Conservation (phyloP, 257 asterid species). For the Jasminum sambac region DNA sequence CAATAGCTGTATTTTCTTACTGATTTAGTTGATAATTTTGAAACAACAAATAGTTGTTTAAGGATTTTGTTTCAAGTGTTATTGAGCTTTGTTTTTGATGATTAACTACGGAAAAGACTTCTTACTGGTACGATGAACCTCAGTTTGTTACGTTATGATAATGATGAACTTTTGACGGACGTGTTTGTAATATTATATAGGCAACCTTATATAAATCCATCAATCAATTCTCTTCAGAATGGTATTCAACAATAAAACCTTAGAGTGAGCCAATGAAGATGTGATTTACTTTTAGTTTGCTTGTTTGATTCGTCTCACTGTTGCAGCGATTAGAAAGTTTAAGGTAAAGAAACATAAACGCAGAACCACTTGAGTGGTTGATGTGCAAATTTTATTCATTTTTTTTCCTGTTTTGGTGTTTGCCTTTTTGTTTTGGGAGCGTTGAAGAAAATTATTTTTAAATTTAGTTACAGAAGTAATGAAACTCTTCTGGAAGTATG, state of each 20-base stretch:
- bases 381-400: not conserved
- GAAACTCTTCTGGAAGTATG: too few species aligned
- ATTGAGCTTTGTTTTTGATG: not conserved
- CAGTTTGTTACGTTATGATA: not conserved
- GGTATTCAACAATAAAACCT: not conserved
- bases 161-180: not conserved
- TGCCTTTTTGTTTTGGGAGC: not conserved
- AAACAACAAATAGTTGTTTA: not conserved
- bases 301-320: not conserved
- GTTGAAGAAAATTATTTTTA: too few species aligned
- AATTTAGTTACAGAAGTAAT: too few species aligned
- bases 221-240: not conserved
- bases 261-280: not conserved
- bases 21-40: not conserved
- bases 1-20: not conserved
- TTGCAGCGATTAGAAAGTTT: not conserved
- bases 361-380: not conserved
- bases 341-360: not conserved
- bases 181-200: not conserved
- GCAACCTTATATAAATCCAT: not conserved
- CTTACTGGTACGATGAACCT: not conserved
- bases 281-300: not conserved
- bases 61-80: not conserved
- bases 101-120: not conserved
- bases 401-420: not conserved